Percentiles rank a stretch among this genome's conserved stretches.
These are phyloP conservation scores for Dryas drummondii DNA, from an alignment of 306 rosid species.

Conservation along the genomic window DNA sequence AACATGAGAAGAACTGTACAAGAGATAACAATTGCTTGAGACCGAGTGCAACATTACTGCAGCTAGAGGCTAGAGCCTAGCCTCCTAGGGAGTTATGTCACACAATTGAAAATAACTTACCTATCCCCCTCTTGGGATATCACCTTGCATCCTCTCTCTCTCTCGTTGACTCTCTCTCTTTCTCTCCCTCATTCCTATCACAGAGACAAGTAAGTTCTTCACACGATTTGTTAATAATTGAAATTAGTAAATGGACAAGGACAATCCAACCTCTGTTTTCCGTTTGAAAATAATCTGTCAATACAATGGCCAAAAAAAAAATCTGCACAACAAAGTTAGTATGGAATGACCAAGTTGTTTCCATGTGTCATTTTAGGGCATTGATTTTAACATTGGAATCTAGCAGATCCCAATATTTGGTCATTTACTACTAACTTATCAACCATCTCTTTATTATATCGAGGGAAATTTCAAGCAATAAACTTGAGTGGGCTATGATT, in stretches of 20 bases:
- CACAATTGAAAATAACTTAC: too few species aligned
- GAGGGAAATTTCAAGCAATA: background rate
- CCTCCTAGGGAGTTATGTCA: background rate
- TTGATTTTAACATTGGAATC: conserved; percentile 14
- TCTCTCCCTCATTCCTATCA: too few species aligned
- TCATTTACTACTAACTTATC: background rate
- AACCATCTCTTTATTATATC: background rate
- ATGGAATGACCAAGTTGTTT: background rate
- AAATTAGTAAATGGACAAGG: conserved; percentile 9
- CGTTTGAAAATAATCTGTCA: background rate
- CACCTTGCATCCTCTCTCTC: too few species aligned
- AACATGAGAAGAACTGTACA: too few species aligned
- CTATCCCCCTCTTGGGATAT: too few species aligned
- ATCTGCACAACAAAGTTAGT: background rate
- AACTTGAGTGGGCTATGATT: background rate
- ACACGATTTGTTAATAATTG: background rate
- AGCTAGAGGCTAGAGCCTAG: too few species aligned
- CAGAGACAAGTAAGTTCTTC: too few species aligned
- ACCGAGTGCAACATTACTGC: too few species aligned
- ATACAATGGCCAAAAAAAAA: background rate
- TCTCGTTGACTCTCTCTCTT: too few species aligned
- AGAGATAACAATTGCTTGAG: too few species aligned
- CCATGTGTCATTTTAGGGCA: background rate
- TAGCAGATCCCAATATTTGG: background rate
- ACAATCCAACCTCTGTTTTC: background rate